Conservation (phyloP, 495 filamentous ascomycete genomes). For the Penicillium nucicola region DNA sequence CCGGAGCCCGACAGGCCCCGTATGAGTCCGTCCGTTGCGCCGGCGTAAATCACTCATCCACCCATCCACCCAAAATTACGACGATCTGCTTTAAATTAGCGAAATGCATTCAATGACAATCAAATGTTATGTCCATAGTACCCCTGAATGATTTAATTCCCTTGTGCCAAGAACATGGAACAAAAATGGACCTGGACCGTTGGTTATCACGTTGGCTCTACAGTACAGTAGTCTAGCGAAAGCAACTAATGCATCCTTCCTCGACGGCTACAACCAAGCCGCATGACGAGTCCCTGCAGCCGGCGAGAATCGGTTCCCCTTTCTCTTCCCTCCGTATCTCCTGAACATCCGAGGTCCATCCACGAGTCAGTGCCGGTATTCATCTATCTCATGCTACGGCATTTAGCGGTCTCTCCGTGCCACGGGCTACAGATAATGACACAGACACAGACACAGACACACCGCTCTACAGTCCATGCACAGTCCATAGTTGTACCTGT, state of each 20-base stretch:
- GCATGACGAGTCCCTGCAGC: neutral
- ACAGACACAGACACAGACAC: neutral
- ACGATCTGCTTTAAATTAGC: too few relatives aligned
- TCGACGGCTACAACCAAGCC: neutral
- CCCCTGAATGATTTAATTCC: too few relatives aligned
- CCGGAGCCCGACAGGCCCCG: conserved; percentile 8
- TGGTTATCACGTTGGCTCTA: neutral
- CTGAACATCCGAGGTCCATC: neutral
- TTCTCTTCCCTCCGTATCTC: neutral
- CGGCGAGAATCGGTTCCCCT: neutral
- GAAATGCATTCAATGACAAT: too few relatives aligned
- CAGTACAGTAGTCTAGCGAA: neutral
- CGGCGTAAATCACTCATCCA: conserved; percentile 1
- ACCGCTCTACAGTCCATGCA: neutral
- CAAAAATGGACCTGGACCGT: neutral
- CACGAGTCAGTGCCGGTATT: neutral
- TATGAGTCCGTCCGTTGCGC: conserved; percentile 9
- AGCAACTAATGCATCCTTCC: neutral
- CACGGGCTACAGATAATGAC: too few relatives aligned
- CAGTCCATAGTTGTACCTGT: neutral
- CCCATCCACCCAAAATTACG: too few relatives aligned
- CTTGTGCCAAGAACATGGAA: neutral
- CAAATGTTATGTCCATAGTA: too few relatives aligned
- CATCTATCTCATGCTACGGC: neutral
- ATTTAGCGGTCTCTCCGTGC: neutral